Conservation (phyloP, 2,329 filamentous ascomycete genomes). For the Hypoxylon rubiginosum region DNA sequence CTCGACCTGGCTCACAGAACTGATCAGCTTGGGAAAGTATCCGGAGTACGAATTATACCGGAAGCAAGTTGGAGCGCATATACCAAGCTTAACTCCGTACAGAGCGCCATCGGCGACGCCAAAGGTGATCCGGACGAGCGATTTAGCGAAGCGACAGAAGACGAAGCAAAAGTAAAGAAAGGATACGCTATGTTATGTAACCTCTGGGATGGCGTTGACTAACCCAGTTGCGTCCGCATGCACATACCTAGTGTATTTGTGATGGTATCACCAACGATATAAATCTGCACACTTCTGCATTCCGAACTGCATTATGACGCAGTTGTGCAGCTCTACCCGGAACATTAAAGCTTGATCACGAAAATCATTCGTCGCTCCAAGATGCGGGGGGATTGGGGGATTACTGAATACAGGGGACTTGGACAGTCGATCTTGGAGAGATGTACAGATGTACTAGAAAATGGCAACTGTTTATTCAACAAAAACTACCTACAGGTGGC, state of each 20-base stretch:
- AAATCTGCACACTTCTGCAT: slow-evolving; percentile 24
- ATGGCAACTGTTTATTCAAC: slow-evolving; percentile 26
- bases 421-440: slow-evolving; percentile 30
- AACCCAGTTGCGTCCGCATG: slow-evolving; percentile 18
- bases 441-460: slow-evolving; percentile 7
- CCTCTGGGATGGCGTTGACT: slow-evolving; percentile 21
- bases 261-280: slow-evolving; percentile 8
- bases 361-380: slow-evolving; percentile 28
- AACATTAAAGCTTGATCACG: slow-evolving; percentile 27
- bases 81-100: slow-evolving; percentile 72
- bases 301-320: slow-evolving; percentile 31
- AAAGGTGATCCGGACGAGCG: slow-evolving; percentile 65
- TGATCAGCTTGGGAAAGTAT: slow-evolving; percentile 85
- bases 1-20: slow-evolving; percentile 89
- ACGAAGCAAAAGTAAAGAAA: slow-evolving; percentile 56
- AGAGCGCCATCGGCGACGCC: slow-evolving; percentile 55
- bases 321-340: slow-evolving; percentile 23
- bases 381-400: slow-evolving; percentile 34
- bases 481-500: slow-evolving; percentile 25
- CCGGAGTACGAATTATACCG: slow-evolving; percentile 90
- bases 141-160: slow-evolving; percentile 61
- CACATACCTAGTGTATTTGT: slow-evolving; percentile 6
- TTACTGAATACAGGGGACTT: slow-evolving; percentile 20
- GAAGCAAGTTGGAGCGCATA: slow-evolving; percentile 82
- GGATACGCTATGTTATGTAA: slow-evolving; percentile 19